Conservation (phyloP, 2,329 filamentous ascomycete species). For the Penicillium sp. region DNA sequence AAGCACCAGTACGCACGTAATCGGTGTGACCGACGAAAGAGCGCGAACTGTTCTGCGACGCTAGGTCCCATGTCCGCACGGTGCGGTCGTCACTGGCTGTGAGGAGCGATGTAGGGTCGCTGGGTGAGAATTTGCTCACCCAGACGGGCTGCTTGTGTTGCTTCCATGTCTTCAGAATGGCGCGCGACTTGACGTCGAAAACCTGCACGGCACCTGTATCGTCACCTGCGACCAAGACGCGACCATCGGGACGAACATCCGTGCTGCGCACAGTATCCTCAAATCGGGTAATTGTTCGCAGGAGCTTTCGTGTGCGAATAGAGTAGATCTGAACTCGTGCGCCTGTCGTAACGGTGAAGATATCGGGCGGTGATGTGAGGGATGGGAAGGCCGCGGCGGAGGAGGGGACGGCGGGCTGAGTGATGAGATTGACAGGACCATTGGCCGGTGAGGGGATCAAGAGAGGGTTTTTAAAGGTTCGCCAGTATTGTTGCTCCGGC, state of each 20-base stretch:
- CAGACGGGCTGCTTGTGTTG: constrained; percentile 94
- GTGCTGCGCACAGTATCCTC: constrained; percentile 87
- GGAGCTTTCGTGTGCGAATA: constrained; percentile 82
- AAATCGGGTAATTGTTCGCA: constrained; percentile 94
- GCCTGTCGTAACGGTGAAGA: constrained; percentile 93
- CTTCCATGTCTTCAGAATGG: constrained; percentile 93
- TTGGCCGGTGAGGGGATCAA: constrained; percentile 88
- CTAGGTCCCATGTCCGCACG: constrained; percentile 90
- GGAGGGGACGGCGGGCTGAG: constrained; percentile 60
- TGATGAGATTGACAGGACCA: constrained; percentile 88
- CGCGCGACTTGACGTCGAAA: constrained; percentile 85
- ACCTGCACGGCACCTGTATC: constrained; percentile 92
- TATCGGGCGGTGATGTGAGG: constrained; percentile 50
- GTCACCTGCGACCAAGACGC: constrained; percentile 86
- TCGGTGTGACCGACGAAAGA: constrained; percentile 86
- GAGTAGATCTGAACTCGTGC: constrained; percentile 93
- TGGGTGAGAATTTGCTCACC: constrained; percentile 87
- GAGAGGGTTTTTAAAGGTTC: constrained; percentile 87
- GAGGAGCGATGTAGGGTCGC: constrained; percentile 82
- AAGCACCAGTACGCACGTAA: constrained; percentile 85
- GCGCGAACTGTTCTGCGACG: constrained; percentile 71
- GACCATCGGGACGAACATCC: constrained; percentile 83
- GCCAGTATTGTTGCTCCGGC: constrained; percentile 95
- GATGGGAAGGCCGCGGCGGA: constrained; percentile 43
- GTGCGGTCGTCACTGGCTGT: constrained; percentile 91